Evolutionary conservation across 257 asterid species (phyloP), one percentile per base, ranked within the genome.

Genomic region (Parsonsia alboflavescens): DNA sequence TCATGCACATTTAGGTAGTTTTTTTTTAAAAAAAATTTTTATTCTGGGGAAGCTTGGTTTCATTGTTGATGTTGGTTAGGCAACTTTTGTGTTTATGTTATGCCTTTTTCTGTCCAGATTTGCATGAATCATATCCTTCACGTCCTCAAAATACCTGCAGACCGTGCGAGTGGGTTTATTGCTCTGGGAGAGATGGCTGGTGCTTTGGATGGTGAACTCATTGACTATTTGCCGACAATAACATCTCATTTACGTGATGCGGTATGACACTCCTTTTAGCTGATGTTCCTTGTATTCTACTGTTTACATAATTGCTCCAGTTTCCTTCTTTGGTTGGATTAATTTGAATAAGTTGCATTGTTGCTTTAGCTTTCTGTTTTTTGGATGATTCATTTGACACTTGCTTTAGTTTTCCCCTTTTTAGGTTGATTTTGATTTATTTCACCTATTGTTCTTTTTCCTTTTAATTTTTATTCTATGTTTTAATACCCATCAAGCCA

Each of bases 121-220:
- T 95, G 99, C 91, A 95, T 95, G 99, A 92, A 92, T 85, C 98
- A 95, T 79, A 95, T 95, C 83, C 92, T 95, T 82, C 97, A 93
- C 74, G 99, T 92, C 77, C 97, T 95, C 66, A 93, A 90, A 85
- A 86, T 92, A 80, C 98, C 98, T 26, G 98, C 98, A 21, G 99
- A 95, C 81, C 92, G 96, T 80, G 92, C 94, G 63, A 90, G 98
- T 79, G 99, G 98, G 79, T 95, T 95, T 88, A 90, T 90, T 80
- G 99, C 99, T 75, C 96, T 95, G 28, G 99, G 99, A 80, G 99
- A 95, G 87, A 95, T 95, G 99, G 98, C 99, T 79, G 99, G 97
- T 81, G 99, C 99, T 50, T 86, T 95, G 85, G 98, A 92, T 77
- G 99, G 99, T 71, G 98, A 95, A 84, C 98, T 95, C 82, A 81